Evolutionary conservation across 257 asterid genomes (phyloP).

Genomic region (Ocimum tenuiflorum): DNA sequence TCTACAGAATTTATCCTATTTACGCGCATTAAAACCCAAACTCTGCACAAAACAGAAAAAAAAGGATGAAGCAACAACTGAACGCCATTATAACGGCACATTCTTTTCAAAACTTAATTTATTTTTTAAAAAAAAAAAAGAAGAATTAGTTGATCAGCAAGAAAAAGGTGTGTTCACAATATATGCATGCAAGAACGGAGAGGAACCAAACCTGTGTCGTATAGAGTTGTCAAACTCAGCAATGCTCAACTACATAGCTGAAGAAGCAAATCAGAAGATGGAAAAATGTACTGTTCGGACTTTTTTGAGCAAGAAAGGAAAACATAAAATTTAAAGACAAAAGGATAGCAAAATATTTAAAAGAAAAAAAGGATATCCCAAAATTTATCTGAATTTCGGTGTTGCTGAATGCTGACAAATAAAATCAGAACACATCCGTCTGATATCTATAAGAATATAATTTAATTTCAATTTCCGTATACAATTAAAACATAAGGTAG

Average conservation of each 20-base stretch:
- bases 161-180: neutral
- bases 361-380: too few relatives aligned
- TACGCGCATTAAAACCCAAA: constrained; percentile 3
- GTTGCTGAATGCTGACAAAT: too few relatives aligned
- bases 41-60: constrained; percentile 16
- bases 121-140: too few relatives aligned
- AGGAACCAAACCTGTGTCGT: neutral
- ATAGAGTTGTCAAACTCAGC: neutral
- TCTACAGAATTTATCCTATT: neutral
- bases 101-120: too few relatives aligned
- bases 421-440: too few relatives aligned
- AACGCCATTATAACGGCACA: neutral
- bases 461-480: too few relatives aligned
- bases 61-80: neutral
- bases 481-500: too few relatives aligned
- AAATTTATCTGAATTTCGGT: too few relatives aligned
- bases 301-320: neutral
- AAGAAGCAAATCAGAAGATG: neutral
- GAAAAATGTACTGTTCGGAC: neutral
- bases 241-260: neutral
- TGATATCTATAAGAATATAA: too few relatives aligned
- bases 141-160: neutral
- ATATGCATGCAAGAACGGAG: neutral
- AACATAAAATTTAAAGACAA: too few relatives aligned
- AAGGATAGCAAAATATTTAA: too few relatives aligned